Percentiles rank a stretch among this genome's conserved stretches.
Evolutionary conservation across 257 asterid species (phyloP).

Genomic region (Scutellaria baicalensis): DNA sequence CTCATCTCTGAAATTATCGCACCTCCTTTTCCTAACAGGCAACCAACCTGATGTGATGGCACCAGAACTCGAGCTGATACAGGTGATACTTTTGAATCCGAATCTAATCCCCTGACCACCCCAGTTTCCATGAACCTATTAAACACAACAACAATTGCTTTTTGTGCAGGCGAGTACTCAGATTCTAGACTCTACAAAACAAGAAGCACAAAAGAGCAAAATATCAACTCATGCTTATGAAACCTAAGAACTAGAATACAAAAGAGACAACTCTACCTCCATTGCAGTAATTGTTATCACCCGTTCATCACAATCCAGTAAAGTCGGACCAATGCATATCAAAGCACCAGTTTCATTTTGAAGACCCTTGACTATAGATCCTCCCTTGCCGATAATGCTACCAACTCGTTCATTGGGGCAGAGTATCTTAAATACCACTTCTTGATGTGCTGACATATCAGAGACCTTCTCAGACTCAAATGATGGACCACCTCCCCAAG

Average conservation of each 20-base stretch:
- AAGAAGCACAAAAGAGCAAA: constrained; percentile 2
- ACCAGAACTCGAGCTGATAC: constrained; percentile 50
- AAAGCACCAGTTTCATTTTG: constrained; percentile 52
- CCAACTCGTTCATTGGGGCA: constrained; percentile 59
- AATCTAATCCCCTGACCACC: constrained; percentile 24
- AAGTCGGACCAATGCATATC: constrained; percentile 40
- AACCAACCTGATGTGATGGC: constrained; percentile 56
- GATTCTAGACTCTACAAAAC: constrained; percentile 38
- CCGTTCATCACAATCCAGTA: constrained; percentile 52
- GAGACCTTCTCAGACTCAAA: constrained; percentile 27
- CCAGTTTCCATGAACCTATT: constrained; percentile 35
- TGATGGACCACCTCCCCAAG: constrained; percentile 16
- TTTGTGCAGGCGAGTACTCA: constrained; percentile 54
- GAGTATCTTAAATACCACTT: constrained; percentile 57
- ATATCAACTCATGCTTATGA: constrained; percentile 8
- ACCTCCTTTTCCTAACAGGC: constrained; percentile 80
- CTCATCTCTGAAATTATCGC: constrained; percentile 65
- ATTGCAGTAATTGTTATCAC: constrained; percentile 51
- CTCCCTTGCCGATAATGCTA: constrained; percentile 67
- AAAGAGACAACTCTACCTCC: constrained; percentile 36
- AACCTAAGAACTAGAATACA: neutral
- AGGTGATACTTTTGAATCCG: constrained; percentile 25
- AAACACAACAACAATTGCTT: constrained; percentile 48
- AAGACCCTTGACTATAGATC: constrained; percentile 45
- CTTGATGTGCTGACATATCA: constrained; percentile 23